Evolutionary conservation across 2,329 filamentous ascomycete species (phyloP).

Genomic region (Aspergillus sp.): DNA sequence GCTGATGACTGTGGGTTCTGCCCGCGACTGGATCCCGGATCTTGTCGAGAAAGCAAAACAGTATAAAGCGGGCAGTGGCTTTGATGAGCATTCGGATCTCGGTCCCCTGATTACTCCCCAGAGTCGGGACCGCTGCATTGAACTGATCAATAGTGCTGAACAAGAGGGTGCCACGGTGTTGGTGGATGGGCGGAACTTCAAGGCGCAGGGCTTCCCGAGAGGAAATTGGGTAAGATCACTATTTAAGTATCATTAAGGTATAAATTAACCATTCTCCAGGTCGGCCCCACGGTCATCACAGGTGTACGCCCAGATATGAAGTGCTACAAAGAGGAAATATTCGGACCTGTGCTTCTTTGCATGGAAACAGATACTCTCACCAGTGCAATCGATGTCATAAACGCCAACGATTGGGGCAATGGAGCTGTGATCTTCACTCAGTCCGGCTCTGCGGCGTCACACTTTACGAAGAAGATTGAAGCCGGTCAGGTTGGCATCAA

Average conservation of each 20-base stretch:
- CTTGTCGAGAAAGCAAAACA: constrained; percentile 62
- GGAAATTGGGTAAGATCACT: constrained; percentile 51
- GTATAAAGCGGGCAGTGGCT: constrained; percentile 61
- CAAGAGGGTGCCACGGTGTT: constrained; percentile 64
- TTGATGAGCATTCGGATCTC: constrained; percentile 63
- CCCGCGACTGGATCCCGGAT: constrained; percentile 64
- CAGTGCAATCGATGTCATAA: constrained; percentile 64
- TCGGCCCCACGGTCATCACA: constrained; percentile 65
- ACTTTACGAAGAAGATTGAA: constrained; percentile 66
- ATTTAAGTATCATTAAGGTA: too few species aligned
- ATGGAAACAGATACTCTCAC: constrained; percentile 60
- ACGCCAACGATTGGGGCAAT: constrained; percentile 67
- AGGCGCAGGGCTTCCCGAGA: constrained; percentile 63
- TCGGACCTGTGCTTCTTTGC: constrained; percentile 66
- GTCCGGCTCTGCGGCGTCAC: constrained; percentile 60
- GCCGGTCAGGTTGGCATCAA: constrained; percentile 68
- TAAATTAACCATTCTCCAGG: constrained; percentile 31
- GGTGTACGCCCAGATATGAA: constrained; percentile 66
- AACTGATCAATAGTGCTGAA: constrained; percentile 60
- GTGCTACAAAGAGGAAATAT: constrained; percentile 68
- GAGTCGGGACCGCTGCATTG: constrained; percentile 64
- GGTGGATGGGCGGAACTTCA: constrained; percentile 61
- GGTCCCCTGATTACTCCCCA: constrained; percentile 64
- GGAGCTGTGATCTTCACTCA: constrained; percentile 67
- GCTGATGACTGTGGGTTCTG: constrained; percentile 64